A percentile compares a stretch with the other conserved stretches of the same genome.
Evolutionary conservation across 2,329 filamentous ascomycete species (phyloP).

Genomic region (Gyromitra esculenta): DNA sequence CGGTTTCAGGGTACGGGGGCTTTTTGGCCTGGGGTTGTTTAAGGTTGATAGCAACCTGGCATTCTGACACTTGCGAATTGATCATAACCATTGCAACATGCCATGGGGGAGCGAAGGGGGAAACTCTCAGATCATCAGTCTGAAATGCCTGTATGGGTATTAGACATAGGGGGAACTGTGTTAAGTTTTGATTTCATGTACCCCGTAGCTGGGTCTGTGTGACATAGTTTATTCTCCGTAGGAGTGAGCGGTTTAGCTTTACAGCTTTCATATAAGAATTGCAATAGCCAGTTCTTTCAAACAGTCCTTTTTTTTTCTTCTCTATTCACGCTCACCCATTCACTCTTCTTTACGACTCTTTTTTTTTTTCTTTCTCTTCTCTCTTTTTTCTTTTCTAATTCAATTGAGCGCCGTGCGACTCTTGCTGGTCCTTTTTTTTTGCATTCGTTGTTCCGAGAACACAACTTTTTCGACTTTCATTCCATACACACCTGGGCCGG

Average conservation of each 20-base stretch:
- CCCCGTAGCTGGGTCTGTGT: slow-evolving; percentile 4
- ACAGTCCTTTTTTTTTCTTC: background rate
- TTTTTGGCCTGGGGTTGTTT: slow-evolving; percentile 18
- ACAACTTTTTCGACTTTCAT: slow-evolving; percentile 10
- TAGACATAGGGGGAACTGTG: slow-evolving; percentile 15
- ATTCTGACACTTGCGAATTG: slow-evolving; percentile 1
- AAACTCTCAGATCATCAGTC: background rate
- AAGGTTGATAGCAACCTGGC: slow-evolving; percentile 13
- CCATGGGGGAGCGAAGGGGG: background rate
- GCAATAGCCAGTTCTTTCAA: background rate
- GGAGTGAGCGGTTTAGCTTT: background rate
- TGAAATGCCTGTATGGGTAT: background rate
- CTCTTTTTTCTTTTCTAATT: slow-evolving; percentile 18
- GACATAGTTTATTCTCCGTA: slow-evolving; percentile 20
- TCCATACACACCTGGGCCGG: slow-evolving; percentile 36
- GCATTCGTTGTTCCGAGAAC: slow-evolving; percentile 37
- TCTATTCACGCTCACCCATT: slow-evolving; percentile 15
- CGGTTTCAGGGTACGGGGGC: slow-evolving; percentile 31
- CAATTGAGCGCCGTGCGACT: slow-evolving; percentile 39
- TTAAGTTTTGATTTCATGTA: slow-evolving; percentile 17
- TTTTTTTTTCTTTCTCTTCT: slow-evolving; percentile 17
- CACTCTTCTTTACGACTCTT: slow-evolving; percentile 5
- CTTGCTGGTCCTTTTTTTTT: slow-evolving; percentile 30
- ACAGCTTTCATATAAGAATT: slow-evolving; percentile 28
- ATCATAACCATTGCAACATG: background rate